Percentiles rank a stretch among this genome's conserved stretches.
phyloP scores from a whole-genome alignment of 2,329 filamentous ascomycete genomes.

The Aspergillus pseudoterreus region DNA sequence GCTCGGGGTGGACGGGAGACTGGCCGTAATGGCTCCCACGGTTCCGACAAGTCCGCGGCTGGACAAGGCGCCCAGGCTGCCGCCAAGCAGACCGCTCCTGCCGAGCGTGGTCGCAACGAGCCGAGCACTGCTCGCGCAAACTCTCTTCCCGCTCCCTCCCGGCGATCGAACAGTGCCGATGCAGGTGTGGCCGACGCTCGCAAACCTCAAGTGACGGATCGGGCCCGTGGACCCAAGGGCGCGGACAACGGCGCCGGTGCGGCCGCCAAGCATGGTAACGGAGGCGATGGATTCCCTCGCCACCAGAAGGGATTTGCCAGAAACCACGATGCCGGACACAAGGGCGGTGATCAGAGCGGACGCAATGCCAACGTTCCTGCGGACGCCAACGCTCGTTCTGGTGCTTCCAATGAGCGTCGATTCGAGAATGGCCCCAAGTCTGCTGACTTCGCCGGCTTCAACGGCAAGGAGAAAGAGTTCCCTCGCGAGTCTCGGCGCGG shows the following conservation, averaged over 20 bases:
- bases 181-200: constrained; percentile 28
- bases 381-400: constrained; percentile 30
- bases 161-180: constrained; percentile 35
- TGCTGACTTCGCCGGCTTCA: constrained; percentile 31
- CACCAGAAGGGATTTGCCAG: constrained; percentile 33
- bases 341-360: constrained; percentile 23
- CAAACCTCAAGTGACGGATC: constrained; percentile 30
- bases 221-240: constrained; percentile 28
- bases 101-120: constrained; percentile 35
- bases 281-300: constrained; percentile 27
- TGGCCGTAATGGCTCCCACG: constrained; percentile 43
- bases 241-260: constrained; percentile 25
- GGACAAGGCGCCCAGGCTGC: constrained; percentile 24
- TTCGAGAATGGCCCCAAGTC: constrained; percentile 38
- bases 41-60: constrained; percentile 32
- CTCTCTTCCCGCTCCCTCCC: constrained; percentile 36
- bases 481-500: constrained; percentile 37
- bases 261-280: constrained; percentile 27
- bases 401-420: constrained; percentile 31
- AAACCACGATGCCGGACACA: constrained; percentile 28
- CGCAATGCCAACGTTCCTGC: constrained; percentile 27
- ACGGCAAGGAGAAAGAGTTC: constrained; percentile 33
- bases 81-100: constrained; percentile 27
- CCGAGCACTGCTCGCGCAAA: constrained; percentile 34
- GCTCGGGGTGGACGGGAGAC: constrained; percentile 54